phyloP scores from a whole-genome alignment of 2,329 filamentous ascomycete species.

The Zasmidium angulare region DNA sequence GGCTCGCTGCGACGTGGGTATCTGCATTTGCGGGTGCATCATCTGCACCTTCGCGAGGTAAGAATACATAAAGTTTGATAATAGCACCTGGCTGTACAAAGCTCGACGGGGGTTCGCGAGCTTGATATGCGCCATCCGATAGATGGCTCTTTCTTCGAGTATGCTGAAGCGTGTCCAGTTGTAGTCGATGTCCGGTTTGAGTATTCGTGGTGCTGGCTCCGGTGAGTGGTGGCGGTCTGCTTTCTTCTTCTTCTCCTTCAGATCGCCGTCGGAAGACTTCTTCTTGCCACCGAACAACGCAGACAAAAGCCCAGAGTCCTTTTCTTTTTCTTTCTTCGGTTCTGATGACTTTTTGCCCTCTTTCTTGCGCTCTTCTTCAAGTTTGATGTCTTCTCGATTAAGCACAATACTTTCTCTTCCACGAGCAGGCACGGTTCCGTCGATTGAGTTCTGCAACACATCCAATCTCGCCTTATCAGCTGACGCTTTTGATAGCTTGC shows the following conservation, averaged over 20 bases:
- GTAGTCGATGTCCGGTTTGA: slow-evolving; percentile 89
- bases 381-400: slow-evolving; percentile 72
- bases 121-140: slow-evolving; percentile 98
- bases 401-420: slow-evolving; percentile 81
- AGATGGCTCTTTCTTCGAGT: slow-evolving; percentile 92
- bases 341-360: slow-evolving; percentile 70
- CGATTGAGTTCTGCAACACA: slow-evolving; percentile 82
- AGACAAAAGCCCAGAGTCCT: slow-evolving; percentile 71
- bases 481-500: slow-evolving; percentile 64
- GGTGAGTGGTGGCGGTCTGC: slow-evolving; percentile 60
- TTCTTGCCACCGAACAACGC: slow-evolving; percentile 91
- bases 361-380: slow-evolving; percentile 81
- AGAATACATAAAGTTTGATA: slow-evolving; percentile 99
- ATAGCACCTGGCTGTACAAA: slow-evolving; percentile 87
- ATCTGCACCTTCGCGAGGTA: slow-evolving; percentile 98
- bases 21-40: slow-evolving; percentile 94
- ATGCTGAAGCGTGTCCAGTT: slow-evolving; percentile 95
- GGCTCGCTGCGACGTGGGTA: slow-evolving; percentile 66
- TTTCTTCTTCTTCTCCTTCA: slow-evolving; percentile 69
- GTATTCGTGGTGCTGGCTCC: slow-evolving; percentile 69
- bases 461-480: slow-evolving; percentile 78
- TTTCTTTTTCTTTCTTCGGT: slow-evolving; percentile 82
- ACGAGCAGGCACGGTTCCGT: slow-evolving; percentile 49
- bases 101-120: slow-evolving; percentile 93
- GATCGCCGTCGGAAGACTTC: slow-evolving; percentile 63